Base-by-base conservation (phyloP, 352 stramenopile species). In the Pythium rhizo-oryzae region DNA sequence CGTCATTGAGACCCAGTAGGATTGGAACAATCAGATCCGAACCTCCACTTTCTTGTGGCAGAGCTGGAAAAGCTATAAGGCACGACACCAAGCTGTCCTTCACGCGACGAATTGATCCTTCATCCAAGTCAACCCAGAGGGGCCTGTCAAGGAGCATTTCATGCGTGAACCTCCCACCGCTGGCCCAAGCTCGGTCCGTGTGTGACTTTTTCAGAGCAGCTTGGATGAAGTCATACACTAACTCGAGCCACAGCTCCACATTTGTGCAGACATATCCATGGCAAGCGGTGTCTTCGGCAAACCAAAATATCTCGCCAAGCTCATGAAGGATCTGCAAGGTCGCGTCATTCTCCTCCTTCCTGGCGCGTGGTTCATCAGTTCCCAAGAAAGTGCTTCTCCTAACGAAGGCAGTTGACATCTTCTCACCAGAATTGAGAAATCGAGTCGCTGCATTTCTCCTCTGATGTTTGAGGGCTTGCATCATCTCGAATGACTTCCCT, bases 231-330 rank as follows among this genome's bases (percentile, higher is more conserved):
- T 23, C 15, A 25, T 41, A 37, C 24, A 57, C 28, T 13, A 43
- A 43, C 50, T 57, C 13, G 16, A 57, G 15, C 50, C 50, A 57
- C 25, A 37, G 9, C 23, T 35, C 50, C 24, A 57, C 24, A 16
- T 57, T n/a, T 3, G 23, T 57, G 50, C 50, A 57, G 21, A 57
- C 50, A 19, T 39, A 43, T 37, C 28, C 28, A 11, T 57, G 15
- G 5, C 25, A 15, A 8, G 7, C n/a, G n/a, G 2, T 39, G 21
- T 23, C 33, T 37, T 41, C 50, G 13, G 5, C 24, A 39, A 57
- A 57, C 9, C 33, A n/a, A 39, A 23, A 57, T 8, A 57, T 24
- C 50, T 57, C 50, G 8, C 50, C 50, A 41, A 57, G 50, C 13
- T 57, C 21, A 16, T 57, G 28, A 37, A 57, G 28, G 9, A 57